Evolutionary conservation across 305 asterid species (phyloP), one percentile per base, ranked within the genome.

Genomic region (Fraxinus greggii): DNA sequence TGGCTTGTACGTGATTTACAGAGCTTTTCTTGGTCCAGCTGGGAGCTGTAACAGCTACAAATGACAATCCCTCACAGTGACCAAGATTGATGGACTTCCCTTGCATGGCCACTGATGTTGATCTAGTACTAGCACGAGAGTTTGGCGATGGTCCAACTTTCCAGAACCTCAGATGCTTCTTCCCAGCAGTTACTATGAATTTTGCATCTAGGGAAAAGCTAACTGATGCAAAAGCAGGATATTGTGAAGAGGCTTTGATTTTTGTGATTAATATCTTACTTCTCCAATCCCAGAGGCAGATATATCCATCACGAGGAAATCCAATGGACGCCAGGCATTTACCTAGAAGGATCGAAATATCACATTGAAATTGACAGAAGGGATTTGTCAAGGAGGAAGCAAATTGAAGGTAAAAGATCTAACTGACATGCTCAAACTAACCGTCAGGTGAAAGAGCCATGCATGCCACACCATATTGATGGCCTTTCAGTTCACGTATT

Each of bases 401-500:
- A 28, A 67, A 67, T 28, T 5, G 74, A 67, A 67, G 74, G 74
- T 67, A 26, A 67, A 67, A 67, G 74, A 67, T 56, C 72, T 35
- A 78, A 80, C 74, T 73, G 80, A 79, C 77, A 83, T 67, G 80
- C 56, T 33, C 45, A 45, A 80, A 86, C 96, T 87, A 78, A 92
- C 97, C 97, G 86, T 91, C 91, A 72, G 88, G 88, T 40, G 97
- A 88, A 83, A 92, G 86, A 80, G 92, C 88, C 80, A 91, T 81
- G 91, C 94, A 90, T 12, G 91, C 88, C 84, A 92, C 87, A 13
- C 97, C 94, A 56, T 86, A 87, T 77, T 82, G 88, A 83, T 92
- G 97, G 78, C 89, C 87, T 84, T 86, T 92, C 78, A 92, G 87
- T 83, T 90, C 94, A 69, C 86, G 85, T 84, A 83, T 75, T 79